A percentile compares a stretch with the other conserved stretches of the same genome.
Conservation (phyloP, 2,329 filamentous ascomycete species). For the Diaporthe australafricana region DNA sequence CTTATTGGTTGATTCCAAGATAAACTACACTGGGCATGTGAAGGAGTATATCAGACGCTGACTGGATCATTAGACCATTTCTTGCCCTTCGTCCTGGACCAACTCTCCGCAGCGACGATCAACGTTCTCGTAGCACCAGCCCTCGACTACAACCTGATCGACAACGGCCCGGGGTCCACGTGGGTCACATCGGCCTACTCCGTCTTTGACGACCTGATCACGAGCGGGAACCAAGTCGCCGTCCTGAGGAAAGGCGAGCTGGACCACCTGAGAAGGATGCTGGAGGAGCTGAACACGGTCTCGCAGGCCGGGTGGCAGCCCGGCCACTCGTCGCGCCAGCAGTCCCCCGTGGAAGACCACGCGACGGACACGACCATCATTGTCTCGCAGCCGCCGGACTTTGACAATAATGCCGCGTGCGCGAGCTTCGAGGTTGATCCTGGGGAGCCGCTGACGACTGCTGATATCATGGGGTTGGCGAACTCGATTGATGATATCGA, state of each 20-base stretch:
- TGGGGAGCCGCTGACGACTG: constrained; percentile 54
- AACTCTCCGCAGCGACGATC: constrained; percentile 9
- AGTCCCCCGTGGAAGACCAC: not conserved
- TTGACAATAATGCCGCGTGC: not conserved
- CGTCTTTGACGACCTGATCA: constrained; percentile 7
- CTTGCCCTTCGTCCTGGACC: constrained; percentile 18
- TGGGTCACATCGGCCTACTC: not conserved
- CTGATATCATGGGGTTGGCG: constrained; percentile 59
- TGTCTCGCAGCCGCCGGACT: not conserved
- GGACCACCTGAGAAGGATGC: constrained; percentile 11
- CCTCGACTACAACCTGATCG: constrained; percentile 3
- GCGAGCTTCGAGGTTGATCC: constrained; percentile 31
- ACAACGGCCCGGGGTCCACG: not conserved
- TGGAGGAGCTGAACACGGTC: constrained; percentile 16
- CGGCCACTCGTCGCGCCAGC: not conserved
- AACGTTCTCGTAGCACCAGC: constrained; percentile 9
- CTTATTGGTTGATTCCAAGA: too few species aligned
- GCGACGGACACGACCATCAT: constrained; percentile 6
- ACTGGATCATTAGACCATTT: not conserved
- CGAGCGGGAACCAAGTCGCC: constrained; percentile 4
- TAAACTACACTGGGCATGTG: too few species aligned
- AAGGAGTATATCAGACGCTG: not conserved
- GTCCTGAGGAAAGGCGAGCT: constrained; percentile 1
- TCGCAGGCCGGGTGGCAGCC: not conserved
- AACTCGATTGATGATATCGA: constrained; percentile 58